Conservation (phyloP, 1,284 basidiomycete genomes). For the Cryptococcus sp. region DNA sequence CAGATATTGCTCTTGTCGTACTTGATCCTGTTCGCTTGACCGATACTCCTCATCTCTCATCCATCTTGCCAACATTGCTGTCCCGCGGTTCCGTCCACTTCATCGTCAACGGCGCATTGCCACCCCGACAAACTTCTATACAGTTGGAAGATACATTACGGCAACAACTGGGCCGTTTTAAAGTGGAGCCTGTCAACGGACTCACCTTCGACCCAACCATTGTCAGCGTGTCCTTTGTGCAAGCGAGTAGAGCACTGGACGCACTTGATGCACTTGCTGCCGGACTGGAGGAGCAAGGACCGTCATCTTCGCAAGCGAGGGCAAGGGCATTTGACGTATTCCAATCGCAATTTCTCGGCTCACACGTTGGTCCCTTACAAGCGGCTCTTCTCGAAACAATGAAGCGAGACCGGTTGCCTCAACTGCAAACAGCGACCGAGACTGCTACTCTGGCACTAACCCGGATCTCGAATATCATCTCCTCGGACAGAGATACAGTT, state of each 20-base stretch:
- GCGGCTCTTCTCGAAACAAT: conserved; percentile 16
- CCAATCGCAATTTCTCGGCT: conserved; percentile 41
- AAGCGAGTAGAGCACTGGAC: conserved; percentile 34
- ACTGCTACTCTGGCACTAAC: conserved; percentile 23
- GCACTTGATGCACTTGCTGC: conserved; percentile 37
- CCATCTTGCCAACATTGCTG: conserved; percentile 25
- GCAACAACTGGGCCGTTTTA: conserved; percentile 20
- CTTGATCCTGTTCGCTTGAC: conserved; percentile 46
- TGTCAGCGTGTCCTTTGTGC: conserved; percentile 27
- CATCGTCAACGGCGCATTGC: conserved; percentile 41
- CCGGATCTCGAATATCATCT: conserved; percentile 30
- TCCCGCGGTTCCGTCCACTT: conserved; percentile 27
- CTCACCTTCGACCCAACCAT: conserved; percentile 2
- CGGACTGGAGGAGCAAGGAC: conserved; percentile 19
- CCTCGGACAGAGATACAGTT: conserved; percentile 25
- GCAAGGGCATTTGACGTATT: conserved; percentile 37
- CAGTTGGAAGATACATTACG: conserved; percentile 18
- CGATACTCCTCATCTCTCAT: conserved; percentile 18
- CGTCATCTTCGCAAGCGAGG: conserved; percentile 8
- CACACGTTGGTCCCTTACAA: conserved; percentile 39
- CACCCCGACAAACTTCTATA: conserved; percentile 20
- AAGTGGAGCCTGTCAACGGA: conserved; percentile 3
- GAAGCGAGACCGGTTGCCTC: conserved; percentile 3
- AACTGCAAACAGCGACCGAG: conserved; percentile 26
- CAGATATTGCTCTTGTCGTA: conserved; percentile 45